phyloP scores from a whole-genome alignment of 495 filamentous ascomycete species.

The Recurvomyces mirabilis region DNA sequence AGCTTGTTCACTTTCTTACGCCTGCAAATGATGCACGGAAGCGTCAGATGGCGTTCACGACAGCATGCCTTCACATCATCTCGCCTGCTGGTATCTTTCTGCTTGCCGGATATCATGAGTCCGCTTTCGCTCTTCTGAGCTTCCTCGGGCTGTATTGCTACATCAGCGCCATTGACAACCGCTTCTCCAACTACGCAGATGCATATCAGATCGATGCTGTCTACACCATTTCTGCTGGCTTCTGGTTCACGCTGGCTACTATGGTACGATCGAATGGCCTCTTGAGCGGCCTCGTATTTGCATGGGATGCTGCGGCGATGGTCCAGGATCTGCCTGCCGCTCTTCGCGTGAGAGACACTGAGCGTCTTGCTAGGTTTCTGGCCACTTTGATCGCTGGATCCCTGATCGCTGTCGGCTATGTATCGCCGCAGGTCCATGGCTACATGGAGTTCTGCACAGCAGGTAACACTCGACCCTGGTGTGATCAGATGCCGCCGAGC shows the following conservation, averaged over 20 bases:
- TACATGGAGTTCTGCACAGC: constrained; percentile 58
- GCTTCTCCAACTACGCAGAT: constrained; percentile 13
- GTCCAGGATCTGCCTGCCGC: constrained; percentile 15
- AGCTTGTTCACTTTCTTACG: constrained; percentile 40
- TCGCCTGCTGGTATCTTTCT: constrained; percentile 85
- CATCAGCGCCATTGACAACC: constrained; percentile 24
- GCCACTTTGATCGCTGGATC: constrained; percentile 53
- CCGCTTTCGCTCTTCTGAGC: constrained; percentile 64
- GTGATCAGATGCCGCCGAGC: constrained; percentile 56
- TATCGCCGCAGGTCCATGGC: constrained; percentile 63
- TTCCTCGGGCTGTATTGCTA: constrained; percentile 63
- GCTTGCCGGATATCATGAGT: constrained; percentile 76
- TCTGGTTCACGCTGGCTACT: constrained; percentile 61
- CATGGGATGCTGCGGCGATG: constrained; percentile 42
- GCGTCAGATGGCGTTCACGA: constrained; percentile 41
- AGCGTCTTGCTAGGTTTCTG: constrained; percentile 19
- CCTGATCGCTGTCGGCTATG: constrained; percentile 51
- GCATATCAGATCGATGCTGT: constrained; percentile 28
- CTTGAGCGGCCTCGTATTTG: constrained; percentile 65
- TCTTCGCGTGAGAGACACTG: constrained; percentile 17
- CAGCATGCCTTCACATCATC: constrained; percentile 65
- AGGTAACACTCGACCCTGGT: constrained; percentile 55
- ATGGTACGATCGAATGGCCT: constrained; percentile 78
- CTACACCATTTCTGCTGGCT: constrained; percentile 46
- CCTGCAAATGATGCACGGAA: constrained; percentile 33